Conservation (phyloP, 208 protist genomes). For the Wallacemonas sp. region DNA sequence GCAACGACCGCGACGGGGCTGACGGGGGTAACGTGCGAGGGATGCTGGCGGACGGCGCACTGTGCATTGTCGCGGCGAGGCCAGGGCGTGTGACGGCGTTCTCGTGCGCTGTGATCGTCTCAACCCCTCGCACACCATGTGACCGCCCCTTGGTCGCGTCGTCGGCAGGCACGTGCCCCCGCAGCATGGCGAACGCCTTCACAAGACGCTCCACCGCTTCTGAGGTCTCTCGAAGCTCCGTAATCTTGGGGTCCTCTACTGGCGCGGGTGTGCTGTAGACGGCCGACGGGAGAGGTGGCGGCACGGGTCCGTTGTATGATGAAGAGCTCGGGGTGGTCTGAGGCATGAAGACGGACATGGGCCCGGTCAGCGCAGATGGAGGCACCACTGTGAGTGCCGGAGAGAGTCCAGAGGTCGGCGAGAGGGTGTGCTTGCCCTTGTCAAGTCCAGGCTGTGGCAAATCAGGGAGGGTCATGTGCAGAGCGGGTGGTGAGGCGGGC, state of each 20-base stretch:
- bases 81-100: neutral
- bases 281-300: slow-evolving; percentile 37
- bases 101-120: neutral
- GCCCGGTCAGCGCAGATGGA: neutral
- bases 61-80: neutral
- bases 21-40: no score
- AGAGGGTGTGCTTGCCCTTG: neutral
- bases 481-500: slow-evolving; percentile 5
- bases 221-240: slow-evolving; percentile 75
- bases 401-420: neutral
- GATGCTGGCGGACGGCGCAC: no score
- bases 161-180: slow-evolving; percentile 31
- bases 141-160: neutral
- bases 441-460: neutral
- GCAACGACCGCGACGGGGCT: no score
- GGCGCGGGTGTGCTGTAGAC: slow-evolving; percentile 3
- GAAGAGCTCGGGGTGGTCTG: no score
- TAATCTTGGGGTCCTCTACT: slow-evolving; percentile 35
- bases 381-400: neutral
- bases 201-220: slow-evolving; percentile 86
- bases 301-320: slow-evolving; percentile 12
- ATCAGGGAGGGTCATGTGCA: slow-evolving; percentile 4
- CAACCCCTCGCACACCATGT: neutral
- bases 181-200: slow-evolving; percentile 70
- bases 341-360: neutral